Evolutionary conservation across 805 yeast genomes (phyloP).

Genomic region (Yamadazyma akitaensis): DNA sequence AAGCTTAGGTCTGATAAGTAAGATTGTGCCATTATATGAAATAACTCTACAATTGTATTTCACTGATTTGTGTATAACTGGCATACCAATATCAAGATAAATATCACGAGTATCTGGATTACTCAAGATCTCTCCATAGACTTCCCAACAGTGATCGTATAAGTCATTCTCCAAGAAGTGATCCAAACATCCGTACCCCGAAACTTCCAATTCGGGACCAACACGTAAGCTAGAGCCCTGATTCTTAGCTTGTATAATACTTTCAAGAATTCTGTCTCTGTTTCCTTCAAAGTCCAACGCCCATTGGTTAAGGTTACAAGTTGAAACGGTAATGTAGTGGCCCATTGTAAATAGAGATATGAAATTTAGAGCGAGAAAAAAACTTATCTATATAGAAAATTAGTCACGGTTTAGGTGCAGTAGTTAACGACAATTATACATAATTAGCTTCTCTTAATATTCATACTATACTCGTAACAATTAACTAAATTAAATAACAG

Average conservation of each 20-base stretch:
- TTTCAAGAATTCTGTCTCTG: constrained; percentile 81
- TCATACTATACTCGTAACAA: background rate
- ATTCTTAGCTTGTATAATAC: constrained; percentile 72
- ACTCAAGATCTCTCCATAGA: constrained; percentile 72
- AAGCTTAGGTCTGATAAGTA: constrained; percentile 87
- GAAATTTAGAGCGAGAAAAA: background rate
- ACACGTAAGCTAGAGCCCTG: constrained; percentile 80
- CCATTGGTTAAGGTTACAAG: constrained; percentile 98
- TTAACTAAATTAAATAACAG: constrained; percentile 8
- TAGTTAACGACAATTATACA: too few species aligned
- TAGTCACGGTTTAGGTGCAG: background rate
- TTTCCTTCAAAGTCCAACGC: constrained; percentile 97
- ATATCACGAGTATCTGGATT: constrained; percentile 72
- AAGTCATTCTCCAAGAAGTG: constrained; percentile 90
- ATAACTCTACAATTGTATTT: constrained; percentile 89
- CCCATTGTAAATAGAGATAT: too few species aligned
- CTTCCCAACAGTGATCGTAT: constrained; percentile 91
- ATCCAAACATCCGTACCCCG: constrained; percentile 94
- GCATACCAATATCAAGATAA: constrained; percentile 91
- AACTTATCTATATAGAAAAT: background rate
- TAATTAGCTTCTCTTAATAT: background rate
- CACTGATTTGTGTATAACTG: constrained; percentile 80
- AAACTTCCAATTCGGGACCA: constrained; percentile 93
- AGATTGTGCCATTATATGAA: constrained; percentile 72
- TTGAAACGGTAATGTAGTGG: constrained; percentile 81